Evolutionary conservation across 441 rosid genomes (phyloP), one percentile per base, ranked within the genome.

Genomic region (Viola pubescens): DNA sequence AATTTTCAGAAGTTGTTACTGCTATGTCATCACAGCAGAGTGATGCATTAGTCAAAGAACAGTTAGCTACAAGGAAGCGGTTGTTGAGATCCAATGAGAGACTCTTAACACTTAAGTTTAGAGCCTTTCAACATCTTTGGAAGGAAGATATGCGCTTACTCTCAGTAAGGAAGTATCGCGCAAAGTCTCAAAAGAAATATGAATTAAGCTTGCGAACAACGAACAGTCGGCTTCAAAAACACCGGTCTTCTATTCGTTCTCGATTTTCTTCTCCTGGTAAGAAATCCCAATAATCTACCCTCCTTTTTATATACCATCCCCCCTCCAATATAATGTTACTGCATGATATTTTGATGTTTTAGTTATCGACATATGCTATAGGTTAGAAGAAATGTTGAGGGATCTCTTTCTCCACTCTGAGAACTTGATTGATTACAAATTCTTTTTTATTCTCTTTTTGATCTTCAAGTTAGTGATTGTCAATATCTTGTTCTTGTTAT

Each of bases 121-220:
- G 81, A 77, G 89, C 81, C 44, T 80, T 84, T 75, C 85, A 77
- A 64, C 82, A 77, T 57, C 69, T 77, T 10, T 95, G 99, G 98
- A 87, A 81, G 84, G 92, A 89, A 77, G 97, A 95, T 72, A 42
- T 83, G 81, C 78, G 61, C 19, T 68, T 73, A 64, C 80, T 77
- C 44, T 81, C 87, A 16, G 59, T 72, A 19, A 69, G 73, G 71
- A 95, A 84, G 72, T 65, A 52, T 55, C 85, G 79, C 58, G 76
- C 85, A 19, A 89, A 79, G 76, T 73, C 94, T 65, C 91, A 77
- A 64, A 87, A 77, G 65, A 91, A 84, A 79, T 61, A 55, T 55
- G 98, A 89, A 42, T 66, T 72, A 6, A 77, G 77, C 72, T 68
- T 79, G 66, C 78, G 89, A 37, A 64, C 81, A 60, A 70, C 70